Percentiles rank a stretch among this genome's conserved stretches.
Evolutionary conservation across 495 filamentous ascomycete genomes (phyloP).

Genomic region (Alectoria sarmentosa): DNA sequence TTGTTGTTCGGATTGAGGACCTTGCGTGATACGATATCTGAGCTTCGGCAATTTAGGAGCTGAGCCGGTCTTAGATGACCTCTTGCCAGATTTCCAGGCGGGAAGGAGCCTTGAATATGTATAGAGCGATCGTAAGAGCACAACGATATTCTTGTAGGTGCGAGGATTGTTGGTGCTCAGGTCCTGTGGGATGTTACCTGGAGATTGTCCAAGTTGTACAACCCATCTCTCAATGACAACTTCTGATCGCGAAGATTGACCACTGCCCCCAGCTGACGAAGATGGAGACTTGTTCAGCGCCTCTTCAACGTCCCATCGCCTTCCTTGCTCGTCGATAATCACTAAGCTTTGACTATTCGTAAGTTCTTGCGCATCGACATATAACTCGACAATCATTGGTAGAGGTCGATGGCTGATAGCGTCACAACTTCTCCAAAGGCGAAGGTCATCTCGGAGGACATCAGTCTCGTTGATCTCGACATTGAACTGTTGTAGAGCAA

Average conservation of each 20-base stretch:
- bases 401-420: slow-evolving; percentile 70
- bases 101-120: slow-evolving; percentile 75
- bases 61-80: slow-evolving; percentile 56
- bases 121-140: slow-evolving; percentile 91
- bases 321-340: slow-evolving; percentile 77
- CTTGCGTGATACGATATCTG: slow-evolving; percentile 70
- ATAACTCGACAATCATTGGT: slow-evolving; percentile 84
- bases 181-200: slow-evolving; percentile 51
- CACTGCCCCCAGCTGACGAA: slow-evolving; percentile 43
- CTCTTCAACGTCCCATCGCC: slow-evolving; percentile 86
- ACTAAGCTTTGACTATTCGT: slow-evolving; percentile 82
- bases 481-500: slow-evolving; percentile 63
- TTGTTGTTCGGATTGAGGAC: slow-evolving; percentile 36
- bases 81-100: slow-evolving; percentile 77
- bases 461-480: slow-evolving; percentile 90
- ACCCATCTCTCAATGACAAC: slow-evolving; percentile 88
- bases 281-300: slow-evolving; percentile 60
- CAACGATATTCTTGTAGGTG: slow-evolving; percentile 91
- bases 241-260: slow-evolving; percentile 44
- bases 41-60: slow-evolving; percentile 57
- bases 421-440: slow-evolving; percentile 71
- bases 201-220: slow-evolving; percentile 61
- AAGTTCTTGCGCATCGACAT: slow-evolving; percentile 71
- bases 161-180: slow-evolving; percentile 69
- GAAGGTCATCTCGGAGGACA: slow-evolving; percentile 69